phyloP scores from a whole-genome alignment of 163 green algal genomes.

The Prototheca stagnorum region DNA sequence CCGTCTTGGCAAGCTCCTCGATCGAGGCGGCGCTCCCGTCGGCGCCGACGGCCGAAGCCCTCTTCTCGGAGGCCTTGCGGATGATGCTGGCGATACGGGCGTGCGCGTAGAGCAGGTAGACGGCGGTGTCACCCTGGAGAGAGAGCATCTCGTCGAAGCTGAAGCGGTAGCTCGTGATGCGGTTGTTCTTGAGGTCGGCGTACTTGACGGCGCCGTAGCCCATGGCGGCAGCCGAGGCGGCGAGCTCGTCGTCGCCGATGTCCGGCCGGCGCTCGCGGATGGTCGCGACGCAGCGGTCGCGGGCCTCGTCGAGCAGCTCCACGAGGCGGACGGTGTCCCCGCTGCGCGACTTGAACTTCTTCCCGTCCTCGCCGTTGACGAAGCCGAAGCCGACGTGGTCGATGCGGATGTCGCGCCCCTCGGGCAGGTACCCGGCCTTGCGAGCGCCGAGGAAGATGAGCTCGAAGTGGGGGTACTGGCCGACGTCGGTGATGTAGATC shows the following conservation, averaged over 20 bases:
- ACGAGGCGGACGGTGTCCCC: constrained; percentile 67
- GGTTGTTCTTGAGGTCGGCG: constrained; percentile 90
- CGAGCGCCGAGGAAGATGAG: constrained; percentile 60
- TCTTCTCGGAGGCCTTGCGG: too few species aligned
- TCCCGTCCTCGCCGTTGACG: constrained; percentile 88
- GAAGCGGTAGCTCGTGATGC: constrained; percentile 85
- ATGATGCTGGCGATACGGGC: constrained; percentile 82
- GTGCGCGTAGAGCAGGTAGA: constrained; percentile 94
- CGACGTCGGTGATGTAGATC: constrained; percentile 91
- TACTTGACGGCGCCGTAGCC: constrained; percentile 96
- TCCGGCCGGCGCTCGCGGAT: constrained; percentile 40
- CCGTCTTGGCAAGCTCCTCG: constrained; percentile 20
- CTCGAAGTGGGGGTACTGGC: constrained; percentile 84
- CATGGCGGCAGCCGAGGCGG: constrained; percentile 45
- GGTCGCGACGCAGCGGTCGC: constrained; percentile 42
- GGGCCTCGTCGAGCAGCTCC: constrained; percentile 90
- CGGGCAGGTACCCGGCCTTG: constrained; percentile 60
- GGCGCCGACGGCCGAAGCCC: too few species aligned
- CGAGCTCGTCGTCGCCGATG: constrained; percentile 41
- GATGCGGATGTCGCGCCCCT: constrained; percentile 29
- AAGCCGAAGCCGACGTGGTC: constrained; percentile 91
- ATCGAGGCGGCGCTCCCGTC: constrained; percentile 43
- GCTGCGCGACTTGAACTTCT: constrained; percentile 71
- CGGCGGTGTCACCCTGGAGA: constrained; percentile 73
- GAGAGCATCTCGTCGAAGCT: constrained; percentile 82